phyloP scores from a whole-genome alignment of 164 flowering plant species.

The Kingdonia uniflora region DNA sequence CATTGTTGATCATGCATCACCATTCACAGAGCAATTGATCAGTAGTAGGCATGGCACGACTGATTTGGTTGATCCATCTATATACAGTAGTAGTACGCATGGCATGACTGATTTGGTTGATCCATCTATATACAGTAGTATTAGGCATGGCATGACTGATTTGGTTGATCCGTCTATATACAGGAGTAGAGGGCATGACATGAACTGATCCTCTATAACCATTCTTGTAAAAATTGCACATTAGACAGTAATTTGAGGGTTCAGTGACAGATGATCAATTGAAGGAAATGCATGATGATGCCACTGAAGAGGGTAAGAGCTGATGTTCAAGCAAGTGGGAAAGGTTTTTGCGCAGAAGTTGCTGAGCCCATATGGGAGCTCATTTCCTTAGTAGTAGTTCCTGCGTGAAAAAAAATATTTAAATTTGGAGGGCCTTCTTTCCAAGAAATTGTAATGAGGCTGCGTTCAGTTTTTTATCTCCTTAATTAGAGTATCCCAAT shows the following conservation, averaged over 20 bases:
- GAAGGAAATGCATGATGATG: constrained; percentile 48
- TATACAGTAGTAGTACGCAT: no score
- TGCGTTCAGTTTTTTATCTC: constrained; percentile 16
- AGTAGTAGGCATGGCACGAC: constrained; percentile 42
- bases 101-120: not conserved
- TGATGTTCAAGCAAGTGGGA: constrained; percentile 49
- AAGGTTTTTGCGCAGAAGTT: constrained; percentile 38
- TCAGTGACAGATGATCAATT: constrained; percentile 39
- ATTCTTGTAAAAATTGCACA: constrained; percentile 42
- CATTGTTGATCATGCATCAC: constrained; percentile 70
- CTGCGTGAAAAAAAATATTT: constrained; percentile 95
- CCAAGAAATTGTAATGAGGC: constrained; percentile 20
- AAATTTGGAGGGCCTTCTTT: constrained; percentile 30
- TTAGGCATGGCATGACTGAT: no score
- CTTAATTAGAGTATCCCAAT: no score
- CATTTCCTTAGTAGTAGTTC: constrained; percentile 51
- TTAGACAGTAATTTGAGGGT: constrained; percentile 27
- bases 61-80: constrained; percentile 9
- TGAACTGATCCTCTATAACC: constrained; percentile 27
- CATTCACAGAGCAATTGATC: constrained; percentile 53
- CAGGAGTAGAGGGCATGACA: constrained; percentile 10
- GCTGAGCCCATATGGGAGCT: constrained; percentile 55
- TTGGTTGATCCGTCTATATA: constrained; percentile 3
- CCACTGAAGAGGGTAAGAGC: constrained; percentile 48
- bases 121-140: not conserved